phyloP scores from a whole-genome alignment of 148 eudicot genomes.

The Silene latifolia region DNA sequence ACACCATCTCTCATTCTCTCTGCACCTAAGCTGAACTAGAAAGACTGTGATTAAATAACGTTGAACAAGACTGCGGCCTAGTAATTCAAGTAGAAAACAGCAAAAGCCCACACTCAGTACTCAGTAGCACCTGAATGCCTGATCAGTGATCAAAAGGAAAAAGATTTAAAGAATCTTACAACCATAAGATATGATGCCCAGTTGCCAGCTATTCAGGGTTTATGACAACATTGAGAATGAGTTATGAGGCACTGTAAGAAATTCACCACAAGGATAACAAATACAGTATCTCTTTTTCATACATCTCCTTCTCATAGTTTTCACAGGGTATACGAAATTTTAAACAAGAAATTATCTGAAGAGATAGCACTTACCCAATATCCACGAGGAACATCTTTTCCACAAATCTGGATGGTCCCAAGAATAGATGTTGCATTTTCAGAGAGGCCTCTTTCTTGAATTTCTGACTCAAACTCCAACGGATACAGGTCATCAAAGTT shows the following conservation, averaged over 20 bases:
- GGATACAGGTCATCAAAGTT: conserved; percentile 77
- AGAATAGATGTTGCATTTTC: conserved; percentile 37
- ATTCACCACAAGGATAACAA: not conserved
- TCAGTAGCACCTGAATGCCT: not conserved
- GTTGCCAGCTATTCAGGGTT: not conserved
- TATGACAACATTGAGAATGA: not conserved
- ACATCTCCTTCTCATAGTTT: not conserved
- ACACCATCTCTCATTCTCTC: not conserved
- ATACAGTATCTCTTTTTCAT: not conserved
- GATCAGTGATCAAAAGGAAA: not conserved
- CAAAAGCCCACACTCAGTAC: not conserved
- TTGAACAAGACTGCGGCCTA: not conserved
- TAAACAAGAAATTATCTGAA: not conserved
- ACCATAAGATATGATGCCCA: not conserved
- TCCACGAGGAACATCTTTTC: conserved; percentile 92
- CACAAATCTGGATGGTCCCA: conserved; percentile 65
- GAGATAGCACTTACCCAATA: conserved; percentile 60
- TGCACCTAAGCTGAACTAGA: not conserved
- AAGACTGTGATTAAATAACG: not conserved
- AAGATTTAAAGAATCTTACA: not conserved
- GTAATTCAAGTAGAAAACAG: not conserved
- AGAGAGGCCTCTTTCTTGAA: conserved; percentile 35
- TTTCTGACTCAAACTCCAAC: conserved; percentile 34
- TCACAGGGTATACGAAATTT: not conserved
- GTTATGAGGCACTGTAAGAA: not conserved